Percentiles rank a stretch among this genome's conserved stretches.
Conservation (phyloP, 192 early-diverging fungal species). For the Anaeromyces robustus region DNA sequence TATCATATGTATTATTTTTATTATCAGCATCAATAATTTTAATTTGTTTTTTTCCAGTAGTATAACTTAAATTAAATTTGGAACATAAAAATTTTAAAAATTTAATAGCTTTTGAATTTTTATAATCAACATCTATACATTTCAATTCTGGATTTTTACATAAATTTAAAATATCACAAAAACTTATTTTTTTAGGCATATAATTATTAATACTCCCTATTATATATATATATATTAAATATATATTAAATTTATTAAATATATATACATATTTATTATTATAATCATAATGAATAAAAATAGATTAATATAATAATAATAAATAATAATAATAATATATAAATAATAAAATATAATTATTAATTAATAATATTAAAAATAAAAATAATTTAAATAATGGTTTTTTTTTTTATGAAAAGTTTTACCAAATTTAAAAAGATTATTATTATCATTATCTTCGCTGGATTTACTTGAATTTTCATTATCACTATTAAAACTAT, state of each 20-base stretch:
- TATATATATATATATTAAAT: too few relatives aligned
- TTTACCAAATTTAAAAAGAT: background rate
- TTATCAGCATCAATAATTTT: background rate
- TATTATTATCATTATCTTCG: background rate
- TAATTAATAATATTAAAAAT: too few relatives aligned
- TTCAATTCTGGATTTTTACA: background rate
- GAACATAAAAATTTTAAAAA: background rate
- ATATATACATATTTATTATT: too few relatives aligned
- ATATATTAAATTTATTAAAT: too few relatives aligned
- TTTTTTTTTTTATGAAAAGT: too few relatives aligned
- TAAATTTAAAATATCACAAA: background rate
- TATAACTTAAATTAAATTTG: background rate
- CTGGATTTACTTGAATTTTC: background rate
- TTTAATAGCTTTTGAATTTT: background rate
- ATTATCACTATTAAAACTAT: background rate
- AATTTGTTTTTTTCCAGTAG: background rate
- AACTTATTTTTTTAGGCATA: background rate
- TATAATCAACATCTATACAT: background rate
- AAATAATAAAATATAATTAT: too few relatives aligned
- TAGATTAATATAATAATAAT: too few relatives aligned
- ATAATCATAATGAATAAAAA: too few relatives aligned
- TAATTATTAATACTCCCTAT: too few relatives aligned
- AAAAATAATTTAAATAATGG: too few relatives aligned
- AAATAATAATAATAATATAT: too few relatives aligned
- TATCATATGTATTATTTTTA: background rate